These are phyloP conservation scores for Tetrahymena thermophila DNA, from an alignment of 73 alveolate species.

Conservation along the genomic window DNA sequence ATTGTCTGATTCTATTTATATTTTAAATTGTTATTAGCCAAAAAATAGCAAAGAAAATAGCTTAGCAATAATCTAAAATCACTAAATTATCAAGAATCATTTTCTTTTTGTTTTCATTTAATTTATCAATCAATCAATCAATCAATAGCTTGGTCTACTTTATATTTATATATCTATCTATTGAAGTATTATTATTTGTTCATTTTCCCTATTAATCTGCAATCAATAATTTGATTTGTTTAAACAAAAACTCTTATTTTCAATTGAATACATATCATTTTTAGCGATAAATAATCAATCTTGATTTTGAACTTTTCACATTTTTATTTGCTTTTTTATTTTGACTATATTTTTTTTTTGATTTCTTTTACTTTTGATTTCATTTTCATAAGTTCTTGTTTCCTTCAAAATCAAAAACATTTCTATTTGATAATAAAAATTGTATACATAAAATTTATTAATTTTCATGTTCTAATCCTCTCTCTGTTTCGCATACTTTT, in stretches of 20 bases:
- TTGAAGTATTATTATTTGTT: not conserved
- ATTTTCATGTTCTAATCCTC: not conserved
- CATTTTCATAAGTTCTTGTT: not conserved
- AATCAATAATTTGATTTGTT: not conserved
- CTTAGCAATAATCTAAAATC: not conserved
- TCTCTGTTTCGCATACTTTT: not conserved
- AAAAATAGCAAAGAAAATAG: not conserved
- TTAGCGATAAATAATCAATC: not conserved
- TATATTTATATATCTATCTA: too few species aligned
- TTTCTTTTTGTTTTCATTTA: not conserved
- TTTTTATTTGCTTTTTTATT: too few species aligned
- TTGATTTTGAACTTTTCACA: not conserved
- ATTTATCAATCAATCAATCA: too few species aligned
- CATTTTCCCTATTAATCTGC: not conserved
- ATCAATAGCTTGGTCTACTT: not conserved
- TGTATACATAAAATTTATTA: not conserved
- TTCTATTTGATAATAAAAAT: too few species aligned
- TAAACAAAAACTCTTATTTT: not conserved
- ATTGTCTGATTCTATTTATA: not conserved
- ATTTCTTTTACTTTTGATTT: not conserved
- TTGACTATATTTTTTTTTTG: not conserved
- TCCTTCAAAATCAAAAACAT: not conserved
- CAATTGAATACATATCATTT: not conserved
- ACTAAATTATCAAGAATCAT: not conserved
- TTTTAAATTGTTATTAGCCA: not conserved